These are phyloP conservation scores for Coemansia sp. DNA, from an alignment of 192 early-diverging fungal genomes.

Conservation along the genomic window DNA sequence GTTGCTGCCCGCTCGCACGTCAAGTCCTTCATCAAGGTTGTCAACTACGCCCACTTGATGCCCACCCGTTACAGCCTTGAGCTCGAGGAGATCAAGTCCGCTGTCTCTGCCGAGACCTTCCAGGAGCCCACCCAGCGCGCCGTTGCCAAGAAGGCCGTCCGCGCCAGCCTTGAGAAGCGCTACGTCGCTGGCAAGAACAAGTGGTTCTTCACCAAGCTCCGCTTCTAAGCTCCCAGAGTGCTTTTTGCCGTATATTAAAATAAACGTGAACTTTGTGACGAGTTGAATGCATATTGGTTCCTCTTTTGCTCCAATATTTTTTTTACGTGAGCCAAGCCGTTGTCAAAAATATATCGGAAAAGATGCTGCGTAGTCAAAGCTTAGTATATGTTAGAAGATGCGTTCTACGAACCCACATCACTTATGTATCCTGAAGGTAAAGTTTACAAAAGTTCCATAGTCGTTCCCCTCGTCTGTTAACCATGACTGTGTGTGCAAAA, in stretches of 20 bases:
- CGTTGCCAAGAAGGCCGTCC: slow-evolving; percentile 92
- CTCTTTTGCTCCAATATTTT: not conserved
- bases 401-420: too few species aligned
- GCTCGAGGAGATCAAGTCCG: slow-evolving; percentile 90
- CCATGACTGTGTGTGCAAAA: too few species aligned
- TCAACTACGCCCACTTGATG: slow-evolving; percentile 99
- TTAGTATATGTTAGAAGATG: too few species aligned
- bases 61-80: slow-evolving; percentile 99
- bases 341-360: too few species aligned
- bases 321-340: too few species aligned
- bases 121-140: slow-evolving; percentile 93
- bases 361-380: too few species aligned
- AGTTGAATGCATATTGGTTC: not conserved
- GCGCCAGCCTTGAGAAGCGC: slow-evolving; percentile 96
- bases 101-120: slow-evolving; percentile 85
- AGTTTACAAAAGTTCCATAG: too few species aligned
- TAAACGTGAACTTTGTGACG: slow-evolving; percentile 2
- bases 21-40: slow-evolving; percentile 98
- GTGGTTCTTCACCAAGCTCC: slow-evolving; percentile 99
- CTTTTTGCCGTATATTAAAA: not conserved
- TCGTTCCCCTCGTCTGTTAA: too few species aligned
- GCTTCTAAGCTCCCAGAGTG: slow-evolving; percentile 68
- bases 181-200: slow-evolving; percentile 99
- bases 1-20: slow-evolving; percentile 96
- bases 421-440: too few species aligned